Evolutionary conservation across 495 filamentous ascomycete species (phyloP), one percentile per base, ranked within the genome.

Genomic region (Trichocladium antarcticum): DNA sequence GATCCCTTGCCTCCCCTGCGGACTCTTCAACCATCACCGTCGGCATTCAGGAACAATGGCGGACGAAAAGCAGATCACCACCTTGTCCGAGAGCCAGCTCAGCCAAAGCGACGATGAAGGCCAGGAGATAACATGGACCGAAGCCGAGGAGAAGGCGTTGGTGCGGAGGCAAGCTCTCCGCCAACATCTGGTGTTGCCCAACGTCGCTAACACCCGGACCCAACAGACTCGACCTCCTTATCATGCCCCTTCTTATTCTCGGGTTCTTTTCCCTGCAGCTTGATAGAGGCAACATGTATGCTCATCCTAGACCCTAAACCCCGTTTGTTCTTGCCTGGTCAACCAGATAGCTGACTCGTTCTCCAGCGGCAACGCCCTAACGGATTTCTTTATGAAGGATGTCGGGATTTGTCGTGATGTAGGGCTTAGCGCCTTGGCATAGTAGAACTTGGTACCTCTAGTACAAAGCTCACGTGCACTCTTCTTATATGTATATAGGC

Each of bases 221-320:
- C 31, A 32, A 32, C 12, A 79, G 75, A 44, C 43, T 76, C 31
- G 77, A 80, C 51, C 54, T 73, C 3, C 71, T 74, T 46, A 37
- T 64, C 6, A 55, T 80, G n/a, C 75, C 76, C 0, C 61, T 74
- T 17, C 63, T 80, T 9, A 70, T 70, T 5, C 53, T 80, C 11
- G 75, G 73, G 6, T 77, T 83, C 48, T 81, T 82, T 55, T 59
- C 73, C n/a, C 51, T 79, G 6, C 76, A 80, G 41, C 59, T 79
- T 37, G 77, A 80, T 49, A 65, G 75, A 36, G 61, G 61, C 9
- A 63, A 63, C 47, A 61, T 63, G 55, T 61, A 29, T 6, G 56
- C 47, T 22, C 19, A 36, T 44, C 4, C 15, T 24, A 9, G 3
- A 17, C 24, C 29, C 2, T 6, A 15, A 39, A n/a, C n/a, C n/a